A percentile compares a stretch with the other conserved stretches of the same genome.
Evolutionary conservation across 2,329 filamentous ascomycete species (phyloP).

Genomic region (Alternaria sp.): DNA sequence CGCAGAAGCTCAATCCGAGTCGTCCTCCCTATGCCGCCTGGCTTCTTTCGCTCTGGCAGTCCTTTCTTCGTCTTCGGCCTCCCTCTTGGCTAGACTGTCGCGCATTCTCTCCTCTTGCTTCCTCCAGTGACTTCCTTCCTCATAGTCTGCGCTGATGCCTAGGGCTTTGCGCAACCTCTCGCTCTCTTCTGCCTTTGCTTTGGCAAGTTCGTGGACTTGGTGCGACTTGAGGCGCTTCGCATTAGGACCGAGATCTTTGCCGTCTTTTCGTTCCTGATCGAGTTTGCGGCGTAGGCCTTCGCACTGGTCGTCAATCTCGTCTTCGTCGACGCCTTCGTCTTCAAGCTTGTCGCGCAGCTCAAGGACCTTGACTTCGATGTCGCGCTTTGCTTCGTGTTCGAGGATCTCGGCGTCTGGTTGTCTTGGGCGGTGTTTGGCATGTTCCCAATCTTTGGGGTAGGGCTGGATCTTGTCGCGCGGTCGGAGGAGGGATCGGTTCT

Average conservation of each 20-base stretch:
- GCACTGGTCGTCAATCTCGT: slow-evolving; percentile 84
- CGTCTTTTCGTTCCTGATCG: slow-evolving; percentile 51
- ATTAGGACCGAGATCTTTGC: slow-evolving; percentile 44
- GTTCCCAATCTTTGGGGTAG: slow-evolving; percentile 74
- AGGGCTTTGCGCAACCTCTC: slow-evolving; percentile 85
- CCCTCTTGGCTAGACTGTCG: slow-evolving; percentile 51
- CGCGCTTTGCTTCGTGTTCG: slow-evolving; percentile 89
- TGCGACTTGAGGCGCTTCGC: slow-evolving; percentile 78
- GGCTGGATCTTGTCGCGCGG: slow-evolving; percentile 82
- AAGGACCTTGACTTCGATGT: slow-evolving; percentile 91
- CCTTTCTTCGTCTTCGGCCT: slow-evolving; percentile 43
- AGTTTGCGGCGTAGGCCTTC: slow-evolving; percentile 70
- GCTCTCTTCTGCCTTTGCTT: slow-evolving; percentile 95
- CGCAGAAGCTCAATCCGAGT: slow-evolving; percentile 35
- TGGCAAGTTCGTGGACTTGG: slow-evolving; percentile 94
- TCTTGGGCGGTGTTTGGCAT: slow-evolving; percentile 75
- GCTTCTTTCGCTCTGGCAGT: slow-evolving; percentile 31
- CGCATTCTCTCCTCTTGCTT: slow-evolving; percentile 75
- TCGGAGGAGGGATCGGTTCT: slow-evolving; percentile 86
- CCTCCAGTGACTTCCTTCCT: slow-evolving; percentile 86
- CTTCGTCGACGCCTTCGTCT: slow-evolving; percentile 85
- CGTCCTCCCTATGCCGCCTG: slow-evolving; percentile 32
- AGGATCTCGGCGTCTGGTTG: slow-evolving; percentile 92
- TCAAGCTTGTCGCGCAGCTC: slow-evolving; percentile 90
- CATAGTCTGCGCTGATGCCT: slow-evolving; percentile 83